A percentile compares a stretch with the other conserved stretches of the same genome.
Conservation (phyloP, 192 early-diverging fungal genomes). For the Phycomyces blakesleeanus region DNA sequence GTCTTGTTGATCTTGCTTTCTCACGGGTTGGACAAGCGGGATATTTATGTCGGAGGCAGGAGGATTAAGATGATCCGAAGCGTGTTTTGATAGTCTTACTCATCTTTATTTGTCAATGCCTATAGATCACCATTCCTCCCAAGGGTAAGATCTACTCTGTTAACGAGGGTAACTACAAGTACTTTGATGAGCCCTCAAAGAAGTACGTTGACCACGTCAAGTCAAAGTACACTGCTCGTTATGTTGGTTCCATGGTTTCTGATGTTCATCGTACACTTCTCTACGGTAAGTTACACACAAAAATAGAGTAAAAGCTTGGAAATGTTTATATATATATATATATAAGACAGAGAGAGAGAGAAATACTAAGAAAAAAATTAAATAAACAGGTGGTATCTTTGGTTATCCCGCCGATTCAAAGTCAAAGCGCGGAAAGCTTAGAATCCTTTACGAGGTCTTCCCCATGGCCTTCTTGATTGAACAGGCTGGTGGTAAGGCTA, state of each 20-base stretch:
- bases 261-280: slow-evolving; percentile 93
- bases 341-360: slow-evolving; percentile 1
- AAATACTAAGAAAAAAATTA: background rate
- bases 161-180: slow-evolving; percentile 94
- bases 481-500: slow-evolving; percentile 92
- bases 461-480: slow-evolving; percentile 96
- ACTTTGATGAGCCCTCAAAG: slow-evolving; percentile 83
- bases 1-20: background rate
- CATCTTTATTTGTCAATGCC: too few species aligned
- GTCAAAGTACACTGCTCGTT: slow-evolving; percentile 91
- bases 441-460: slow-evolving; percentile 97
- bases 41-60: too few species aligned
- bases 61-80: too few species aligned
- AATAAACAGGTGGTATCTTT: slow-evolving; percentile 54
- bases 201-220: slow-evolving; percentile 90
- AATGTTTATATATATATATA: too few species aligned
- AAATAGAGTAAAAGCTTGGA: too few species aligned
- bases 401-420: slow-evolving; percentile 61
- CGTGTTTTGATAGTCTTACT: too few species aligned
- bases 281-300: slow-evolving; percentile 17
- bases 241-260: slow-evolving; percentile 98
- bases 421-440: slow-evolving; percentile 86
- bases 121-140: slow-evolving; percentile 61
- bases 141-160: slow-evolving; percentile 97
- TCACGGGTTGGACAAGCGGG: too few species aligned